phyloP scores from a whole-genome alignment of 352 stramenopile species.

The Globisporangium ultimum region DNA sequence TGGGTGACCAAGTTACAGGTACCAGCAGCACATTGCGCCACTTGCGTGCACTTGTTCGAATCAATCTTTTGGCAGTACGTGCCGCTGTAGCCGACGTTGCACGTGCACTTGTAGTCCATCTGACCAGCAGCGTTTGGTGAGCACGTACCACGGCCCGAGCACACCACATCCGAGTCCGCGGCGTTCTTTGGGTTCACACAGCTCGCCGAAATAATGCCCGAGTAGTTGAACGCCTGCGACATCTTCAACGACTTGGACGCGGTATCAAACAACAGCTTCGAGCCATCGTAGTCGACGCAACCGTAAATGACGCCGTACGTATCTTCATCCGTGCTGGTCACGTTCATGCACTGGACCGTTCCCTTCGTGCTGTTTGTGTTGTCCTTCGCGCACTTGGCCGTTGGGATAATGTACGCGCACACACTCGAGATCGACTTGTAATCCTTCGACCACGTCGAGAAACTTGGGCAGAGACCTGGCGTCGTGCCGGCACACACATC shows the following conservation, averaged over 20 bases:
- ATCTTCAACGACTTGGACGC: slow-evolving; percentile 48
- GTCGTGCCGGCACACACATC: slow-evolving; percentile 58
- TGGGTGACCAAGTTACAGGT: slow-evolving; percentile 59
- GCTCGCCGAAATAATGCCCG: slow-evolving; percentile 40
- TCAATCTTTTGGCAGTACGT: slow-evolving; percentile 75
- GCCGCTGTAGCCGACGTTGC: slow-evolving; percentile 75
- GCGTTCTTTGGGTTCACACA: slow-evolving; percentile 60
- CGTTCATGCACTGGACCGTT: slow-evolving; percentile 25
- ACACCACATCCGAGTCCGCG: slow-evolving; percentile 56
- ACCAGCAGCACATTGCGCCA: slow-evolving; percentile 62
- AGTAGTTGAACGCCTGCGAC: slow-evolving; percentile 58
- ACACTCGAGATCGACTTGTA: slow-evolving; percentile 69
- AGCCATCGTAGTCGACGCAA: slow-evolving; percentile 74
- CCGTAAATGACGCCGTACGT: slow-evolving; percentile 62
- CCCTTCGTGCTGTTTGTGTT: slow-evolving; percentile 37
- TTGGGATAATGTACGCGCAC: slow-evolving; percentile 65
- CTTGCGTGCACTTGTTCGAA: slow-evolving; percentile 65
- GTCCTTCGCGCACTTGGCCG: slow-evolving; percentile 42
- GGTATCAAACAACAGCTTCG: slow-evolving; percentile 52
- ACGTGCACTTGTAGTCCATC: slow-evolving; percentile 63
- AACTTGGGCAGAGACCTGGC: slow-evolving; percentile 64
- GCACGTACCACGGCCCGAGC: slow-evolving; percentile 73
- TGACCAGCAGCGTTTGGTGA: slow-evolving; percentile 28
- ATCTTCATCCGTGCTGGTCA: slow-evolving; percentile 20
- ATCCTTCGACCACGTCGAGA: slow-evolving; percentile 63